A percentile compares a stretch with the other conserved stretches of the same genome.
Conservation (phyloP, 2,329 filamentous ascomycete species). For the Fusarium acutatum region DNA sequence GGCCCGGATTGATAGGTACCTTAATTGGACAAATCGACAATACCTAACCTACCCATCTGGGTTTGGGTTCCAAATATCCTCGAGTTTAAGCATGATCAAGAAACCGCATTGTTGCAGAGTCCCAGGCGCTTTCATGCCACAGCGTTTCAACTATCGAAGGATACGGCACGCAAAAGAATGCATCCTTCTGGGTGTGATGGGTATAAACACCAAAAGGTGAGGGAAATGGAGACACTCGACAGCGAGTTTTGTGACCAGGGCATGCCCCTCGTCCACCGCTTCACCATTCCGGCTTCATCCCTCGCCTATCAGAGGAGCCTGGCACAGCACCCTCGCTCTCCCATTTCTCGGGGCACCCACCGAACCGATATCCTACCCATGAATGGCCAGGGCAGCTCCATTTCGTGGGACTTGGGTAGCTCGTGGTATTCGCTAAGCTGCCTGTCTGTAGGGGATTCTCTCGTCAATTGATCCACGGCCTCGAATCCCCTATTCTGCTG, state of each 20-base stretch:
- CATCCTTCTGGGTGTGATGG: neutral
- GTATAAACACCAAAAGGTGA: slow-evolving; percentile 24
- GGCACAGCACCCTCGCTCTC: slow-evolving; percentile 33
- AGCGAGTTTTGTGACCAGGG: slow-evolving; percentile 28
- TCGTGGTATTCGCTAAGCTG: slow-evolving; percentile 17
- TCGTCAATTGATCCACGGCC: neutral
- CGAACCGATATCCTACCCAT: slow-evolving; percentile 29
- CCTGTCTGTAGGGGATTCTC: neutral
- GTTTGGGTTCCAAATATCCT: slow-evolving; percentile 18
- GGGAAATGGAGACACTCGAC: slow-evolving; percentile 21
- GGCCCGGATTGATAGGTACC: slow-evolving; percentile 1
- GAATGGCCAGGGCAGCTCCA: slow-evolving; percentile 19
- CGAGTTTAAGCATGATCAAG: slow-evolving; percentile 1
- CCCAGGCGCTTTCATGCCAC: neutral
- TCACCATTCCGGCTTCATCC: slow-evolving; percentile 35
- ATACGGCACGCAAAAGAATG: neutral
- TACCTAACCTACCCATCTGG: slow-evolving; percentile 7
- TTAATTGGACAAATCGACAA: slow-evolving; percentile 1
- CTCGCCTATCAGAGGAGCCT: slow-evolving; percentile 34
- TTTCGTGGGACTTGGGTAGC: slow-evolving; percentile 17
- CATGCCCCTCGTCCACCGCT: slow-evolving; percentile 33
- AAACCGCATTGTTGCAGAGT: neutral
- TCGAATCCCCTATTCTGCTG: slow-evolving; percentile 15
- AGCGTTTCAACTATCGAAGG: neutral
- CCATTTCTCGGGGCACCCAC: slow-evolving; percentile 32